Base-by-base conservation (phyloP, 306 rosid species). In the Vigna nakashimae region DNA sequence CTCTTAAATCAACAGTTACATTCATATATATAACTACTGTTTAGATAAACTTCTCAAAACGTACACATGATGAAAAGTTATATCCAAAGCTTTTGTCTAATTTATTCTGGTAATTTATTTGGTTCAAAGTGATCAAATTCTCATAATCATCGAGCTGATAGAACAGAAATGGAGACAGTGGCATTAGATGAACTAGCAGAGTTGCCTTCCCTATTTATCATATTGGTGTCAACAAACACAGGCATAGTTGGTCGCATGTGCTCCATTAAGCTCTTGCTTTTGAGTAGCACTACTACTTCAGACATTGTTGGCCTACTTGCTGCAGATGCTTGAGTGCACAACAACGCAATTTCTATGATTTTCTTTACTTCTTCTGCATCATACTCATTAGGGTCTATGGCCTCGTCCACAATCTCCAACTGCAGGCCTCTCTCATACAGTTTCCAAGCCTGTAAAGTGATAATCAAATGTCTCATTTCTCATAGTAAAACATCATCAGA, bases 261-360 rank as follows among this genome's bases (percentile, higher is more conserved):
- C 46, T 73, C 85, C 43, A 66, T 0, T 9, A 79, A 75, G 58
- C 73, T 56, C 74, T 82, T 86, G 58, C 80, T 69, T 86, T 86
- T 88, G 28, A 90, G 89, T 57, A 82, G 60, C 42, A 76, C 87
- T 1, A 81, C 82, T 0, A 86, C 40, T 77, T 90, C 92, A 62
- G 92, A 84, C 94, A 88, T 88, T 17, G 90, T 81, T 74, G 94
- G 90, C 52, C 94, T 88, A 22, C 46, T 4, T 14, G 83, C 34
- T 18, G 90, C 65, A 2, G 94, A 82, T 70, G 87, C 73, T 45
- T 34, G 38, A 34, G 38, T 34, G 86, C 91, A 90, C 36, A 78
- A 34, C 12, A 88, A 65, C 55, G 88, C 92, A 32, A 90, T 84
- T 69, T 88, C 90, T 56, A 86, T 42, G 10, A 81, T 49, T 43